phyloP scores from a whole-genome alignment of 306 rosid species.

The Quercus ilex region DNA sequence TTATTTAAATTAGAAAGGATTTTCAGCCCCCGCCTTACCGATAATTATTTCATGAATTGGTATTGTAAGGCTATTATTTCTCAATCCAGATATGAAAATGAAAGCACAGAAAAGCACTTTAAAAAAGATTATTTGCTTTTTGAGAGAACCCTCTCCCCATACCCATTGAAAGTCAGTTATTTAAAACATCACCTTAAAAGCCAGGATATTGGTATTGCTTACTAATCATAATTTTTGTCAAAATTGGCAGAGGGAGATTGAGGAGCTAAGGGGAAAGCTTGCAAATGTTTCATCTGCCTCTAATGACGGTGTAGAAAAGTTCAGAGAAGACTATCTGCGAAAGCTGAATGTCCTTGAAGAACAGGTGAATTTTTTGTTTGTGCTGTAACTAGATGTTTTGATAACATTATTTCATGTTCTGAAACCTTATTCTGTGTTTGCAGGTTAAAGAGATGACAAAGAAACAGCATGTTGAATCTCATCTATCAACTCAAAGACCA shows the following conservation, averaged over 20 bases:
- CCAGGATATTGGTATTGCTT: neutral
- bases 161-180: no score
- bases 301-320: conserved; percentile 50
- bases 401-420: neutral
- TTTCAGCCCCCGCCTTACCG: no score
- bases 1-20: no score
- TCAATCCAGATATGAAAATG: no score
- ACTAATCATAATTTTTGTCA: conserved; percentile 13
- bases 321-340: conserved; percentile 70
- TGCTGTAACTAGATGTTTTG: neutral
- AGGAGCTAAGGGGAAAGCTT: conserved; percentile 49
- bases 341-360: conserved; percentile 77
- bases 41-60: no score
- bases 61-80: no score
- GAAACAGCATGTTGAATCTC: conserved; percentile 71
- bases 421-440: neutral
- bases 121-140: no score
- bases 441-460: conserved; percentile 74
- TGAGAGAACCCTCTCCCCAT: no score
- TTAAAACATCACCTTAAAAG: no score
- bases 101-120: no score
- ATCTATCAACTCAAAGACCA: conserved; percentile 62
- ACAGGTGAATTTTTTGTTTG: conserved; percentile 46
- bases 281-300: conserved; percentile 41
- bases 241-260: conserved; percentile 61